A percentile compares a stretch with the other conserved stretches of the same genome.
Conservation (phyloP, 192 early-diverging fungal species). For the Gryganskiella cystojenkinii region DNA sequence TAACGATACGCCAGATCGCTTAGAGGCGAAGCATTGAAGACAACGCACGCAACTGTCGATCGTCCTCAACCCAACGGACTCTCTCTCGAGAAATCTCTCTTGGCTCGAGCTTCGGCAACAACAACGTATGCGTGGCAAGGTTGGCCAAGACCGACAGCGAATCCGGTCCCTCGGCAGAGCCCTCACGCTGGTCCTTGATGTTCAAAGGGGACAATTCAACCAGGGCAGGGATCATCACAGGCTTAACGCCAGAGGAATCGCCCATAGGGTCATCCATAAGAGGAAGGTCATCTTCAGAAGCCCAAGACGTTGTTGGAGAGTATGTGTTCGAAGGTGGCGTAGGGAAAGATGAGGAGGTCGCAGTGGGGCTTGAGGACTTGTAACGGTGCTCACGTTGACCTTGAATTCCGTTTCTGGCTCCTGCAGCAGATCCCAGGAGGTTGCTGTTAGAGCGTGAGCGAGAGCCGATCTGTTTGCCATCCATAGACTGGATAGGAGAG, state of each 20-base stretch:
- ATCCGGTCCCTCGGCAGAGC: constrained; percentile 19
- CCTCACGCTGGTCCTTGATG: constrained; percentile 1
- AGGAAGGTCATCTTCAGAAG: constrained; percentile 41
- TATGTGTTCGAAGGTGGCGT: constrained; percentile 27
- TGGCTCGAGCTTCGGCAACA: constrained; percentile 49
- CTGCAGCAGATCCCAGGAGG: constrained; percentile 17
- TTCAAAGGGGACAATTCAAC: constrained; percentile 33
- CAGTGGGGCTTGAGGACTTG: constrained; percentile 36
- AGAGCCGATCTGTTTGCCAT: constrained; percentile 30
- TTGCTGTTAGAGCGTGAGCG: constrained; percentile 52
- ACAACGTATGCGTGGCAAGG: constrained; percentile 37
- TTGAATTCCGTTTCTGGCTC: constrained; percentile 12
- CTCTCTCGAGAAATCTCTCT: constrained; percentile 38
- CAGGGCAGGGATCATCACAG: constrained; percentile 25
- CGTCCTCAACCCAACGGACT: constrained; percentile 48
- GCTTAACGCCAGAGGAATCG: neutral
- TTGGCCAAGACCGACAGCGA: constrained; percentile 48
- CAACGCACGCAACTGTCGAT: constrained; percentile 40
- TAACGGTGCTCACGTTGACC: constrained; percentile 18
- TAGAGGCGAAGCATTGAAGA: constrained; percentile 50
- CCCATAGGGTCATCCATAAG: constrained; percentile 6
- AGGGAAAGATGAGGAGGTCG: constrained; percentile 12
- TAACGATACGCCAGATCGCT: no score
- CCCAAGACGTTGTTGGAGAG: constrained; percentile 35
- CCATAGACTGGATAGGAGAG: constrained; percentile 37